These are phyloP conservation scores for Jamesozyma rosinii DNA, from an alignment of 805 yeast genomes.

Conservation along the genomic window DNA sequence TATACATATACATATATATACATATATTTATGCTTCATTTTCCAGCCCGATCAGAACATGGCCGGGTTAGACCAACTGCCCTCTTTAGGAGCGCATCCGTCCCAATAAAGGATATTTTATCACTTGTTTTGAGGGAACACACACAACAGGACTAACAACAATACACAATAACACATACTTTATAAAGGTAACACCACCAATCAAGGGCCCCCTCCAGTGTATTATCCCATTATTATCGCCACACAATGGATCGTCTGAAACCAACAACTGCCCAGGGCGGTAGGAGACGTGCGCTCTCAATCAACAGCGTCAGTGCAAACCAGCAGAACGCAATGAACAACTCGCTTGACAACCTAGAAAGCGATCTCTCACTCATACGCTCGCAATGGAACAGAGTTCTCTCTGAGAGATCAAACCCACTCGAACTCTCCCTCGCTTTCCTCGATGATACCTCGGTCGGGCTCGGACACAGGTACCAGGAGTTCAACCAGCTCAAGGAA, in stretches of 20 bases:
- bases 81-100: no score
- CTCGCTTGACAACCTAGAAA: conserved; percentile 24
- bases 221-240: no score
- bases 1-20: no score
- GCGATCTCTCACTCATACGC: conserved; percentile 28
- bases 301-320: conserved; percentile 22
- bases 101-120: no score
- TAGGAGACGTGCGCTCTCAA: conserved; percentile 26
- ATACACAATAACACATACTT: no score
- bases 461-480: conserved; percentile 59
- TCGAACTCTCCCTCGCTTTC: conserved; percentile 74
- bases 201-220: no score
- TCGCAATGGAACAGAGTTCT: conserved; percentile 43
- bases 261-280: conserved; percentile 8
- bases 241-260: conserved; percentile 18
- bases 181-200: no score
- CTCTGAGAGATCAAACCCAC: conserved; percentile 58
- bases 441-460: conserved; percentile 90
- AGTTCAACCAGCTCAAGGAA: conserved; percentile 53
- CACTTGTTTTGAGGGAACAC: no score
- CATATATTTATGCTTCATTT: no score
- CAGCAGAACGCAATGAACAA: conserved; percentile 24
- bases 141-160: no score
- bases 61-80: no score
- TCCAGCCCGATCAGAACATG: no score